Conservation (phyloP, 2,329 filamentous ascomycete genomes). For the Xylaria multiplex region DNA sequence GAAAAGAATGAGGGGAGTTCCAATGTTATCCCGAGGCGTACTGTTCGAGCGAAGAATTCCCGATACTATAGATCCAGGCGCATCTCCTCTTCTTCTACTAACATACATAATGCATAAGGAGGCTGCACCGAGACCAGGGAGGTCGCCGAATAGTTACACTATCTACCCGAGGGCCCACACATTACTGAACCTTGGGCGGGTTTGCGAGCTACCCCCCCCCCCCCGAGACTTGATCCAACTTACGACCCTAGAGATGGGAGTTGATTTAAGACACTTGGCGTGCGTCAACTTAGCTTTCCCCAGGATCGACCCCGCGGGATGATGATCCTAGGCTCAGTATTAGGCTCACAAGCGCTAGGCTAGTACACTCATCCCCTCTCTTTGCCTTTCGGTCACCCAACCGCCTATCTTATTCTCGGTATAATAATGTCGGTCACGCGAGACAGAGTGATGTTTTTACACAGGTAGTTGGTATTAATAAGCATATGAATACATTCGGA, state of each 20-base stretch:
- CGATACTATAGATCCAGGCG: neutral
- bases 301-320: neutral
- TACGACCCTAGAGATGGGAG: neutral
- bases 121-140: neutral
- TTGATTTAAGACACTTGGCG: slow-evolving; percentile 3
- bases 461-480: neutral
- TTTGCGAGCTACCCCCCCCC: slow-evolving; percentile 22
- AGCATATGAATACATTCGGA: neutral
- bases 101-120: neutral
- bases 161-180: neutral
- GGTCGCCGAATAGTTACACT: neutral
- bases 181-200: slow-evolving; percentile 24
- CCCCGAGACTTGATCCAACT: neutral
- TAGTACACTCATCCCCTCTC: neutral
- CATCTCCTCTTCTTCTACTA: too few relatives aligned
- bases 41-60: neutral
- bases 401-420: neutral
- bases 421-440: slow-evolving; percentile 1
- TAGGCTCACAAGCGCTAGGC: neutral
- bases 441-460: neutral
- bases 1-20: neutral
- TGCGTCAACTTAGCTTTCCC: slow-evolving; percentile 4
- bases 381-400: too few relatives aligned
- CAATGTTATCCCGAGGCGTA: neutral
- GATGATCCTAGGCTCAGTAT: neutral